phyloP scores from a whole-genome alignment of 2,329 filamentous ascomycete genomes.

The Fusarium irregulare region DNA sequence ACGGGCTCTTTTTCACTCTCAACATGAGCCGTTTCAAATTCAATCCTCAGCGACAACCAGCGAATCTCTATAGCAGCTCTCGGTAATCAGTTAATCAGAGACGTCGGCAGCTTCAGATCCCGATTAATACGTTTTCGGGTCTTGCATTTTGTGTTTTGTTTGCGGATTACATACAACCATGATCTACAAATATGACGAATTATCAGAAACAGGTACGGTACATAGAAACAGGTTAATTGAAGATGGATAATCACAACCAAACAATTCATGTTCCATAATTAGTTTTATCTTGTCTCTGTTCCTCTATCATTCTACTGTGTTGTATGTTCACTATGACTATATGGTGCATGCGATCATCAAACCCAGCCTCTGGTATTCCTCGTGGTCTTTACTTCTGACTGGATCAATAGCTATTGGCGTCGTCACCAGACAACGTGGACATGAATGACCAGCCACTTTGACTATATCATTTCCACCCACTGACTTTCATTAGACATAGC shows the following conservation, averaged over 20 bases:
- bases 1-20: conserved; percentile 10
- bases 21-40: conserved; percentile 32
- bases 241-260: conserved; percentile 1
- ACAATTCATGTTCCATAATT: conserved; percentile 17
- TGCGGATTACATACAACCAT: conserved; percentile 1
- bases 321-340: not conserved
- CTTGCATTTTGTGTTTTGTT: conserved; percentile 16
- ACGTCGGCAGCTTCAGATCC: conserved; percentile 31
- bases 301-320: conserved; percentile 7
- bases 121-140: conserved; percentile 16
- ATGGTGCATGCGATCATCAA: conserved; percentile 33
- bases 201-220: not conserved
- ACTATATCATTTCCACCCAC: conserved; percentile 3
- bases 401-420: conserved; percentile 26
- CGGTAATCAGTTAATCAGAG: conserved; percentile 7
- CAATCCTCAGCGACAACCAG: conserved; percentile 8
- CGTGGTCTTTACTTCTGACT: conserved; percentile 23
- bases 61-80: not conserved
- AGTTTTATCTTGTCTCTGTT: not conserved
- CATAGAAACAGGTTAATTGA: not conserved
- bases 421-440: conserved; percentile 39
- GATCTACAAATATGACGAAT: conserved; percentile 26
- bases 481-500: not conserved
- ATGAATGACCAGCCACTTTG: conserved; percentile 30
- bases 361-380: conserved; percentile 29